Evolutionary conservation across 805 yeast species (phyloP), one percentile per base, ranked within the genome.

Genomic region (Myxozyma mucilagina): DNA sequence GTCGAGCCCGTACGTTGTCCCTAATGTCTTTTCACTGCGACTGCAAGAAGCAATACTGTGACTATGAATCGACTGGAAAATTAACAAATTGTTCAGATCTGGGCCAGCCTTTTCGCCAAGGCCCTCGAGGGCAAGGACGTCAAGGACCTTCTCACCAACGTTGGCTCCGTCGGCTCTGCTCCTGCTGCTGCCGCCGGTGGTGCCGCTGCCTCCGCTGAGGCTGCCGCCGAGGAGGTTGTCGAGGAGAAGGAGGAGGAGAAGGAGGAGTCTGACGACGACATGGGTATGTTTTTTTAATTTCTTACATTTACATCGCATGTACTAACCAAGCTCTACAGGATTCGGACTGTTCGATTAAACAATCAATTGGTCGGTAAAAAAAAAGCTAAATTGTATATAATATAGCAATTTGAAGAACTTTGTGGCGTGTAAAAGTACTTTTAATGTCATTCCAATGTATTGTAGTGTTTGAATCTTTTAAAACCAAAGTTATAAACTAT

Each of bases 71-170:
- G 20, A 35, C 1, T 3, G 14, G 14, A 38, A 16, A 16, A n/a
- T 31, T 20, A 52, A 10, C 42, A n/a, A 9, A 2, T 11, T 18
- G 11, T 5, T 3, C 39, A 79, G 75, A 84, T 89, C 82, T 89
- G 93, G 93, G 88, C 94, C 74, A 88, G 88, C 74, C 84, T 89
- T 72, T 90, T 80, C 82, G 89, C 96, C 74, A 88, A 88, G 83
- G 96, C 96, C 75, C 81, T 90, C 71, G 86, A 81, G 74, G 90
- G 90, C 74, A 87, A 87, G 81, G 81, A 89, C 85, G 79, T 89
- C 79, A 87, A 87, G 84, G 90, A 87, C 73, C 83, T 89, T 71
- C 81, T 87, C 75, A 85, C 88, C 73, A 79, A 80, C 72, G 75
- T 82, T 74, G 82, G 85, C 70, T 86, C 85, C 69, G 89, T 91